These are phyloP conservation scores for Tetrahymena elliotti DNA, from an alignment of 73 alveolate genomes.

Conservation along the genomic window DNA sequence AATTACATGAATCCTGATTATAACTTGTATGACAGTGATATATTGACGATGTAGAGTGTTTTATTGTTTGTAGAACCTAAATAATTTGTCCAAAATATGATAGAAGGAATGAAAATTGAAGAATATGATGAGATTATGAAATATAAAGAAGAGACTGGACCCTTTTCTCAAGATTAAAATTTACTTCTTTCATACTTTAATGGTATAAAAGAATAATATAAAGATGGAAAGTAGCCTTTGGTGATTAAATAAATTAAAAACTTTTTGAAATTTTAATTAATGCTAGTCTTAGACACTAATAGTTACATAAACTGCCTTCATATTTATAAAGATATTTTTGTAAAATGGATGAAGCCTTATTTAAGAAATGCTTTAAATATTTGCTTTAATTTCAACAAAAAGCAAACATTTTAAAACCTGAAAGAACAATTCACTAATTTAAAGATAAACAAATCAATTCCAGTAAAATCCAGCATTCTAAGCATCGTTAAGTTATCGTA, in stretches of 20 bases:
- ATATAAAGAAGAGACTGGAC: neutral
- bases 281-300: neutral
- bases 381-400: neutral
- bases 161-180: neutral
- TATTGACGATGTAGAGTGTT: neutral
- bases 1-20: neutral
- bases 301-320: neutral
- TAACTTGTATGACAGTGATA: neutral
- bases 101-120: neutral
- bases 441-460: neutral
- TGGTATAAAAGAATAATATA: neutral
- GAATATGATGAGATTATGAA: neutral
- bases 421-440: neutral
- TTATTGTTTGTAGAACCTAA: neutral
- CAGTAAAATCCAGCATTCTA: neutral
- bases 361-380: neutral
- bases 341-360: neutral
- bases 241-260: neutral
- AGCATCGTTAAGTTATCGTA: neutral
- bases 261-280: neutral
- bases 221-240: neutral
- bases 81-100: neutral
- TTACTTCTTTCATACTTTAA: neutral
- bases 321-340: neutral
- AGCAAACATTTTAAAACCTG: neutral